Base-by-base conservation (phyloP, 768 basidiomycete genomes). In the Naganishia friedmannii region DNA sequence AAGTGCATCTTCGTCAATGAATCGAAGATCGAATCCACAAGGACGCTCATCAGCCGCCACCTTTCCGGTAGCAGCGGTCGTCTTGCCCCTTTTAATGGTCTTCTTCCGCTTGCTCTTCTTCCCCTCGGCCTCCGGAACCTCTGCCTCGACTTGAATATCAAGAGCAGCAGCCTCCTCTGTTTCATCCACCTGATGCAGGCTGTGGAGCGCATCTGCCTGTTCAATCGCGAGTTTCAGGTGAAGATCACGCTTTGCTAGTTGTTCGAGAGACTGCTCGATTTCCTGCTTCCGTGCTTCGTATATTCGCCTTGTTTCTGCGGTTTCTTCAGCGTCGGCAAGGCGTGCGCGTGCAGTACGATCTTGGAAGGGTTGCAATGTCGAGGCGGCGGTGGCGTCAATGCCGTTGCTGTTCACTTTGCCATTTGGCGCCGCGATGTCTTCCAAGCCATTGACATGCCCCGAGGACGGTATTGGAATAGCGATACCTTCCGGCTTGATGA, bases 91-190 rank as follows among this genome's bases (percentile, higher is more conserved):
- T 56, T 23, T 46, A 26, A 13, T 51, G 15, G 15, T 13, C 68
- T 69, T 69, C 32, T 45, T 54, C 26, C 54, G 56, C n/a, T 39
- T 56, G 26, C 48, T 46, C 66, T 67, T 67, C 19, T 67, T 67
- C n/a, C n/a, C 32, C 17, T 55, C 26, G 23, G 26, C 46, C 28
- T 48, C 68, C n/a, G 42, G 12, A 45, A 28, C 65, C 28, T 29
- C 65, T 6, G 37, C 65, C 48, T 51, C 37, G 42, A 42, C 15
- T 42, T 8, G 15, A 48, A 26, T 3, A 1, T 45, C 56, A 19
- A 23, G 3, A 3, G 56, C 28, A 8, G 34, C 19, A 13, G 17
- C 39, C 2, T 69, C 56, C 15, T 39, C 37, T 21, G 42, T 12
- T 60, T 32, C 56, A n/a, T 46, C 51, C 6, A 42, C 57, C 12